Evolutionary conservation across 345 rosid species (phyloP).

Genomic region (Triadica sebifera): DNA sequence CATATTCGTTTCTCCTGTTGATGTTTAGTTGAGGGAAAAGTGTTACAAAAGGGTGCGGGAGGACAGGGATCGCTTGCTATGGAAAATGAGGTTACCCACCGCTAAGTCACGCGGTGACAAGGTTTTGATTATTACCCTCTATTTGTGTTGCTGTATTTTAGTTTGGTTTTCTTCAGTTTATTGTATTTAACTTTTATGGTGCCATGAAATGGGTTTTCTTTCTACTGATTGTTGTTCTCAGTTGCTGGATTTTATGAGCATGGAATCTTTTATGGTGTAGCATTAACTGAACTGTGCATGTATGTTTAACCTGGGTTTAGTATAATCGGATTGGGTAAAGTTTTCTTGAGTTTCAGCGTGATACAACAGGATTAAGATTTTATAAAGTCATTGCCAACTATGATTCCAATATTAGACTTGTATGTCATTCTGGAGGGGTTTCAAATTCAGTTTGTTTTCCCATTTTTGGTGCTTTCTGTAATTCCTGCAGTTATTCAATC

Average conservation of each 20-base stretch:
- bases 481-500: neutral
- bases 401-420: neutral
- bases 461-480: neutral
- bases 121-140: constrained; percentile 30
- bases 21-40: constrained; percentile 61
- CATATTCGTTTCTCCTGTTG: neutral
- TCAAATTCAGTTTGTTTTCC: neutral
- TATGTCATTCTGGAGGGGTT: neutral
- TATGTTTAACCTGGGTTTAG: neutral
- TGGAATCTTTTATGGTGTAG: neutral
- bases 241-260: too few species aligned
- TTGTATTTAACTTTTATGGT: neutral
- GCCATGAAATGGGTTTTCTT: neutral
- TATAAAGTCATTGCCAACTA: neutral
- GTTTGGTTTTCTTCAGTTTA: neutral
- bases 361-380: neutral
- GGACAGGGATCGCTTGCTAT: constrained; percentile 64
- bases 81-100: constrained; percentile 69
- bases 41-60: constrained; percentile 75
- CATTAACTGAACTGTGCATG: neutral
- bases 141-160: too few species aligned
- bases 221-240: too few species aligned
- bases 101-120: constrained; percentile 41
- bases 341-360: neutral
- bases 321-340: neutral